Conservation (phyloP, 257 asterid genomes). For the Voacanga thouarsii region DNA sequence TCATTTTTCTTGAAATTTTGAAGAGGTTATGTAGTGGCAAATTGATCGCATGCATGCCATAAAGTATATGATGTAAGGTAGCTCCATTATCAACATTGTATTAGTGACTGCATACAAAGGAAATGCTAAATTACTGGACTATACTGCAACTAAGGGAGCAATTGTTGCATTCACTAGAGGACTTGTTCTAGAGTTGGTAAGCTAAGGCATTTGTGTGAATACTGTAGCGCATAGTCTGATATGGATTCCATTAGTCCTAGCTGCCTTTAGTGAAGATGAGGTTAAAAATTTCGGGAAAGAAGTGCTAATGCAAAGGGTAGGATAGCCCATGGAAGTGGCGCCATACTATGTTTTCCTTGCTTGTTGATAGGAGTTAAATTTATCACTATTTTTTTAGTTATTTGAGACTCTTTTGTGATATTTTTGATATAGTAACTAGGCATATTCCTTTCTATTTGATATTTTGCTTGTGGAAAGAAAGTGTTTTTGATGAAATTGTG, state of each 20-base stretch:
- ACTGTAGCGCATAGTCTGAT: constrained; percentile 82
- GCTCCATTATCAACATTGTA: constrained; percentile 66
- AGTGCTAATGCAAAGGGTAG: constrained; percentile 79
- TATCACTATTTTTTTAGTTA: too few relatives aligned
- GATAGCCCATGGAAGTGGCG: constrained; percentile 73
- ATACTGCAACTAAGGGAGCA: constrained; percentile 72
- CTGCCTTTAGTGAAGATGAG: constrained; percentile 53
- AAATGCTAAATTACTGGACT: constrained; percentile 52
- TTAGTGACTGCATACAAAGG: constrained; percentile 69
- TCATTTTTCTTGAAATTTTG: not conserved
- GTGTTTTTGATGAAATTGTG: too few relatives aligned
- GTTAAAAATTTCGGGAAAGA: constrained; percentile 42
- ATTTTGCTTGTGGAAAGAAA: too few relatives aligned
- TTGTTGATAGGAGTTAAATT: too few relatives aligned
- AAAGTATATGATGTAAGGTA: constrained; percentile 72
- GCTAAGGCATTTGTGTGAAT: constrained; percentile 60
- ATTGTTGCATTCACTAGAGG: constrained; percentile 69
- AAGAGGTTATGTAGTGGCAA: not conserved
- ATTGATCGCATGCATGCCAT: constrained; percentile 47
- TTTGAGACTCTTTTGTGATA: too few relatives aligned
- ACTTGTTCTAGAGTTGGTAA: constrained; percentile 49
- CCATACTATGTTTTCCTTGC: constrained; percentile 69
- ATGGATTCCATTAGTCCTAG: constrained; percentile 75
- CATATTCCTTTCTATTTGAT: too few relatives aligned
- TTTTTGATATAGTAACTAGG: too few relatives aligned